Evolutionary conservation across 352 stramenopile genomes (phyloP), one percentile per base, ranked within the genome.

Genomic region (Globisporangium echinulatum): DNA sequence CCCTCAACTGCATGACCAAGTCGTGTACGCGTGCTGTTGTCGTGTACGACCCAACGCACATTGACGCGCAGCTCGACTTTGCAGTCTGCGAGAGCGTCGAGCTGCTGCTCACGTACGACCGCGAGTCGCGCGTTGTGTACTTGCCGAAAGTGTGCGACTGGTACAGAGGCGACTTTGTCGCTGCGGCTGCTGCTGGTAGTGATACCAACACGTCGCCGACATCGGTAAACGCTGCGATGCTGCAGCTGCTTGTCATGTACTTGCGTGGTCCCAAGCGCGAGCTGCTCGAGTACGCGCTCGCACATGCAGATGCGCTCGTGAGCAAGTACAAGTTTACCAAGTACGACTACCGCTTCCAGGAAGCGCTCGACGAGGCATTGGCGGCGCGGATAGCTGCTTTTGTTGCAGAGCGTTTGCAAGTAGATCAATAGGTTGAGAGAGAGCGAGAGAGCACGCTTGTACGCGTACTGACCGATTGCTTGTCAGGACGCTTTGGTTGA

Each of bases 81-180:
- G 65, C 71, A 33, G 69, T 46, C 14, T 37, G 61, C 7, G 61
- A 70, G n/a, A 73, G 59, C 4, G 61, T 83, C 5, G 65, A 69
- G 15, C 64, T 63, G 2, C 49, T 58, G 5, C 64, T 87, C 25
- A 71, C 63, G 39, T 85, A 82, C 55, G 71, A 83, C 54, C 68
- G 69, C 14, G 68, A 83, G 54, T 74, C 55, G 46, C 73, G 71
- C 5, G 52, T 75, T 13, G 51, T 84, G 33, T 82, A 72, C 37
- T 47, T 88, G 7, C 78, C 78, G 4, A 82, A 83, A 54, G 63
- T 71, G 3, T 88, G 78, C 58, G 74, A 86, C 51, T 88, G 78
- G 78, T 85, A 79, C 53, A 61, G 63, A 2, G 64, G 44, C 4
- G 78, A 88, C 61, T 85, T 88, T 59, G 42, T 47, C 42, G 0